Percentiles rank a stretch among this genome's conserved stretches.
phyloP scores from a whole-genome alignment of 176 grass and related monocot species.

The Carex cristatella region DNA sequence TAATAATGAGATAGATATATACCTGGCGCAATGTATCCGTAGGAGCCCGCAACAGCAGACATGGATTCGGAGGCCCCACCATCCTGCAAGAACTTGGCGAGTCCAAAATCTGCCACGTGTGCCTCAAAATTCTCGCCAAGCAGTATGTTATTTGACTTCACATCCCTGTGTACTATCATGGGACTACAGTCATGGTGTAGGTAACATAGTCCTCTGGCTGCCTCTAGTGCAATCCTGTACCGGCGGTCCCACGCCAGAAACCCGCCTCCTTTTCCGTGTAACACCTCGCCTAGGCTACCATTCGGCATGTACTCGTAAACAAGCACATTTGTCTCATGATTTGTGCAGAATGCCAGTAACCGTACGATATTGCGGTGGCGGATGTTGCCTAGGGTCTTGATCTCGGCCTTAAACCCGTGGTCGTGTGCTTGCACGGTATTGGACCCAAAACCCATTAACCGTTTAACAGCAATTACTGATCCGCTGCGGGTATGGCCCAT shows the following conservation, averaged over 20 bases:
- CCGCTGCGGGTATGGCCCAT: slow-evolving; percentile 31
- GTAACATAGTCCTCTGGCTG: slow-evolving; percentile 86
- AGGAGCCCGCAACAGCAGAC: slow-evolving; percentile 93
- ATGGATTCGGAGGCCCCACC: slow-evolving; percentile 58
- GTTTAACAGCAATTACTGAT: slow-evolving; percentile 73
- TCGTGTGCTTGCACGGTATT: slow-evolving; percentile 25
- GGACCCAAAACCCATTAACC: slow-evolving; percentile 32
- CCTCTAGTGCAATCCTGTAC: slow-evolving; percentile 70
- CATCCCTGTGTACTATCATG: slow-evolving; percentile 90
- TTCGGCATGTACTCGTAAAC: slow-evolving; percentile 98
- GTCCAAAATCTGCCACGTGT: slow-evolving; percentile 89
- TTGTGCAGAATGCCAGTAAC: slow-evolving; percentile 66
- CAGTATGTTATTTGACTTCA: slow-evolving; percentile 98
- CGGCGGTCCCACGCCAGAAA: slow-evolving; percentile 60
- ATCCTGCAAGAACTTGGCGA: slow-evolving; percentile 80
- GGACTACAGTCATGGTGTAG: slow-evolving; percentile 87
- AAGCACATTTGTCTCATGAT: slow-evolving; percentile 41
- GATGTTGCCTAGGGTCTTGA: slow-evolving; percentile 82
- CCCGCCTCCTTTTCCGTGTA: slow-evolving; percentile 66
- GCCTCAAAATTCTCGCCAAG: slow-evolving; percentile 65
- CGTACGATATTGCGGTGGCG: slow-evolving; percentile 93
- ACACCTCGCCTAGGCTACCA: slow-evolving; percentile 63
- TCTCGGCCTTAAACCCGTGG: slow-evolving; percentile 80
- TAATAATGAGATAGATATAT: neutral
- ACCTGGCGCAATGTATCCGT: slow-evolving; percentile 98